Conservation (phyloP, 148 eudicot genomes). For the Fagopyrum tataricum region DNA sequence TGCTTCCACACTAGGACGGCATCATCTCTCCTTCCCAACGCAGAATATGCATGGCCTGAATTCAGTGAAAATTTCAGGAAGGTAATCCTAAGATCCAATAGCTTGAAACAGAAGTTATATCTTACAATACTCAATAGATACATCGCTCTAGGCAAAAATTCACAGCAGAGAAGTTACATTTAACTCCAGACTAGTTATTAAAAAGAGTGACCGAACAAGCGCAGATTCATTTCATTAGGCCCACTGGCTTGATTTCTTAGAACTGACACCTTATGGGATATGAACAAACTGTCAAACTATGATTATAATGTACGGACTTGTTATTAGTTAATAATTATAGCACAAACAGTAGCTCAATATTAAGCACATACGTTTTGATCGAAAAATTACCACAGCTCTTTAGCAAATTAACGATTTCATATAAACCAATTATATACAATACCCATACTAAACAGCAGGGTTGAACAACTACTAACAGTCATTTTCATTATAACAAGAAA, state of each 20-base stretch:
- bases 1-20: conserved; percentile 80
- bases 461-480: too few species aligned
- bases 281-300: neutral
- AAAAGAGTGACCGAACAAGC: neutral
- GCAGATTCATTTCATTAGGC: neutral
- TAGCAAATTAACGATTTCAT: neutral
- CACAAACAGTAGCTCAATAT: neutral
- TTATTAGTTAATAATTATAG: neutral
- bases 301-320: neutral
- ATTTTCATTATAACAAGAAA: too few species aligned
- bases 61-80: neutral
- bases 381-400: neutral
- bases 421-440: neutral
- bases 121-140: neutral
- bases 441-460: neutral
- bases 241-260: neutral
- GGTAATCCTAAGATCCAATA: neutral
- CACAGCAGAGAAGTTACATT: neutral
- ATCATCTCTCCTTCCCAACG: conserved; percentile 76
- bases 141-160: neutral
- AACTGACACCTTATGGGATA: neutral
- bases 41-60: conserved; percentile 77
- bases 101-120: neutral
- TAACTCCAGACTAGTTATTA: neutral
- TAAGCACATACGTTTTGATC: neutral